These are phyloP conservation scores for Akebia trifoliata DNA, from an alignment of 164 flowering plant genomes.

Conservation along the genomic window DNA sequence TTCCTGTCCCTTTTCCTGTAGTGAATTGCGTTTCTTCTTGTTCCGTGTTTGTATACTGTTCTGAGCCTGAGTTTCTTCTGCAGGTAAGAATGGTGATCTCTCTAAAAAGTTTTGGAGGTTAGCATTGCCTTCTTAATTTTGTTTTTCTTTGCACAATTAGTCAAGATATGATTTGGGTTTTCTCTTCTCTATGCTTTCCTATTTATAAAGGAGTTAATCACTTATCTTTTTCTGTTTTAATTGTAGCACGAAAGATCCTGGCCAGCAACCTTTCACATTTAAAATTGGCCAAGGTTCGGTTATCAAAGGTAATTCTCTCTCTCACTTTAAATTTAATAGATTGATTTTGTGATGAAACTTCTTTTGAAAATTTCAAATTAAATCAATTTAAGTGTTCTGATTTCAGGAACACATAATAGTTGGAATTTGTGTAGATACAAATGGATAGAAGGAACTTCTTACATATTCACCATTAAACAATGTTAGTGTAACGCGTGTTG, in stretches of 20 bases:
- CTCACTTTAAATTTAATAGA: neutral
- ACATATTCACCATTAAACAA: too few relatives aligned
- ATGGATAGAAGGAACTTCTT: too few relatives aligned
- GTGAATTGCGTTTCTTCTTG: neutral
- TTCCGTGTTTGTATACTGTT: neutral
- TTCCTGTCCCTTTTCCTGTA: neutral
- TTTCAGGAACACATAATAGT: too few relatives aligned
- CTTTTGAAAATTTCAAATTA: too few relatives aligned
- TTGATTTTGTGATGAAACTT: too few relatives aligned
- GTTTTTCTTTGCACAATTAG: neutral
- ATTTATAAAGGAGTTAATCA: neutral
- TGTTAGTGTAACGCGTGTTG: too few relatives aligned
- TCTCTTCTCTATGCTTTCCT: neutral
- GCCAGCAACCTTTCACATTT: conserved; percentile 83
- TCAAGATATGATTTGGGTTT: neutral
- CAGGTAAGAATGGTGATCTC: conserved; percentile 84
- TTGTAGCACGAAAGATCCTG: conserved; percentile 89
- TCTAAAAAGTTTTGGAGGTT: conserved; percentile 90
- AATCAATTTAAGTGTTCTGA: too few relatives aligned
- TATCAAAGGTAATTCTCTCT: conserved; percentile 58
- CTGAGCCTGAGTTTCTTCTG: conserved; percentile 9
- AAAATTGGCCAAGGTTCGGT: conserved; percentile 78
- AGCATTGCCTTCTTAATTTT: conserved; percentile 1
- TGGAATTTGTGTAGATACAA: too few relatives aligned
- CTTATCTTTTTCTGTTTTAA: conserved; percentile 3